Evolutionary conservation across 176 grass and related monocot species (phyloP), one percentile per base, ranked within the genome.

Genomic region (Saccharum officinarum): DNA sequence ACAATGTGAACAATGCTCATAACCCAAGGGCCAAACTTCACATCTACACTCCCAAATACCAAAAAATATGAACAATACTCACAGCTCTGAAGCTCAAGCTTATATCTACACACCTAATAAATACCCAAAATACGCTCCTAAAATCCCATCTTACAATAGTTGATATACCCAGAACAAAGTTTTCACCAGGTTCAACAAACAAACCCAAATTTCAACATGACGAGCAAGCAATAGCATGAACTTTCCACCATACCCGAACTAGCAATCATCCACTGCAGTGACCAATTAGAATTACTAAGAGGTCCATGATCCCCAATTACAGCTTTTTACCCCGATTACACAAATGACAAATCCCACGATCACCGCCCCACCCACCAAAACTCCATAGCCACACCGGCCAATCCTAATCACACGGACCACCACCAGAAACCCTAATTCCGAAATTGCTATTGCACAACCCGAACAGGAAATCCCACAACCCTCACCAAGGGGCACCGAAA

Each of bases 401-500:
- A 57, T 59, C 83, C 30, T 16, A 1, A 71, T 45, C 9, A 71
- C 45, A 45, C 9, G 4, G n/a, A 59, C 25, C 15, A n/a, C 26
- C 20, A 74, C 28, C 26, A 4, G 34, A 78, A 69, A 87, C 67
- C 73, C 73, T 78, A 79, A 39, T 9, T 60, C 54, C 38, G 45
- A 60, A 83, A 75, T 79, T 67, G 6, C 25, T 20, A 25, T 0
- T 25, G 4, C 66, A 17, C 15, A 59, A 67, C 4, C 66, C 11
- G 14, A 30, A 66, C 18, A 26, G n/a, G 0, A 40, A 52, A 54
- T 17, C 83, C 5, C n/a, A 18, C 25, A 47, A 18, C 10, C 67
- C 20, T 8, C 22, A 28, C 54, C 4, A 38, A 10, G 22, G 22
- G 75, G 18, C 31, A 23, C 31, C 39, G 6, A 2, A 14, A 79